A percentile compares a stretch with the other conserved stretches of the same genome.
Conservation (phyloP, 1,284 basidiomycete species). For the Lentinus polychrous region DNA sequence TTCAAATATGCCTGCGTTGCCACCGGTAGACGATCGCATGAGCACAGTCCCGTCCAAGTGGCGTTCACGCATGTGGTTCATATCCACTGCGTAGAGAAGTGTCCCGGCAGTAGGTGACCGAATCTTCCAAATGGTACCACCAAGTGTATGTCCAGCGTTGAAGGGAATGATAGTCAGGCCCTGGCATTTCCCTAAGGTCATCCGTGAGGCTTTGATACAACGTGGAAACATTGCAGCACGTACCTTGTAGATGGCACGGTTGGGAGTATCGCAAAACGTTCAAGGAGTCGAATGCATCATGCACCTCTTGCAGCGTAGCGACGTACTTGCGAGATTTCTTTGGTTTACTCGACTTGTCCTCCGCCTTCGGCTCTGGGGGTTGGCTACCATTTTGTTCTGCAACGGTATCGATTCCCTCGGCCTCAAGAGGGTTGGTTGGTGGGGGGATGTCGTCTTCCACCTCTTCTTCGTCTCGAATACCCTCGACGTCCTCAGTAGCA, state of each 20-base stretch:
- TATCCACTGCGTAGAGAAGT: constrained; percentile 90
- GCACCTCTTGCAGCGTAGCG: constrained; percentile 79
- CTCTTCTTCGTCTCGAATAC: constrained; percentile 71
- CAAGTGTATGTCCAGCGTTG: constrained; percentile 92
- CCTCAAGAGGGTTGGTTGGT: background rate
- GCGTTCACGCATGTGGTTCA: constrained; percentile 96
- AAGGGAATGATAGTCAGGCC: constrained; percentile 95
- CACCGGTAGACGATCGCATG: constrained; percentile 49
- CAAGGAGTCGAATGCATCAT: constrained; percentile 89
- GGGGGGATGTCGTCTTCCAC: constrained; percentile 27
- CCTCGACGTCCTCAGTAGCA: constrained; percentile 77
- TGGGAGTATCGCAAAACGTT: constrained; percentile 94
- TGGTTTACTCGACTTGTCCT: background rate
- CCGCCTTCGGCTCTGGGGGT: background rate
- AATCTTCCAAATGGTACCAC: constrained; percentile 98
- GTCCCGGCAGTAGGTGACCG: constrained; percentile 95
- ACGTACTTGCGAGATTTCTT: constrained; percentile 49
- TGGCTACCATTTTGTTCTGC: background rate
- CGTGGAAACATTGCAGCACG: constrained; percentile 15
- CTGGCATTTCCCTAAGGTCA: constrained; percentile 70
- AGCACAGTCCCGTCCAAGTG: constrained; percentile 94
- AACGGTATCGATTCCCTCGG: constrained; percentile 7
- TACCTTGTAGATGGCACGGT: constrained; percentile 91
- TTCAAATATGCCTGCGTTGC: constrained; percentile 71
- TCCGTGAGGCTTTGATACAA: constrained; percentile 1